Base-by-base conservation (phyloP, 306 rosid genomes). In the Cotoneaster glaucophyllus region DNA sequence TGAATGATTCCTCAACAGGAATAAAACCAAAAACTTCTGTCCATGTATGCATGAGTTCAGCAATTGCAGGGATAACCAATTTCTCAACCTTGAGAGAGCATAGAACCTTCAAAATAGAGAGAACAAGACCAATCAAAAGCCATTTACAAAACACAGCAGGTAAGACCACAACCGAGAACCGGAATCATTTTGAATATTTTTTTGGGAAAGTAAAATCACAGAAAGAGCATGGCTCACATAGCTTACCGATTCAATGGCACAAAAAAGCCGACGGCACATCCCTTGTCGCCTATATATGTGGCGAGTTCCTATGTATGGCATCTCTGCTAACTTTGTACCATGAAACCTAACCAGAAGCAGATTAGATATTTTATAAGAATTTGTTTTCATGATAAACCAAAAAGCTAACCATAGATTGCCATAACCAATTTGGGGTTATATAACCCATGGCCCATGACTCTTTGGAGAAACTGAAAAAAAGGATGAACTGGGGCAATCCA, bases 291-390 rank as follows among this genome's bases (percentile, higher is more conserved):
- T 93, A 67, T 96, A 90, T 76, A 93, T 85, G 64, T 93, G 96
- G 75, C 98, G 99, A 80, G 98, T 93, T 81, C 98, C 98, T 21
- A 96, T 96, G 79, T 89, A 96, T 64, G 99, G 99, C 99, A 96
- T 96, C 91, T 96, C 99, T 8, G 88, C 96, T 75, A 96, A 77
- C 86, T 78, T 85, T n/a, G 98, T 90, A 77, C 99, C 96, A 74
- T 89, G 99, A 87, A 96, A 93, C 96, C 99, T 96, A 81, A 76
- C 64, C 79, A 74, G 58, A 43, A 41, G 78, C 45, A 67, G 53
- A 85, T 32, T 69, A 58, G 59, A 85, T 44, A 43, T 21, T 19
- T 3, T 53, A 64, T 76, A 52, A 77, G 77, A 54, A 71, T 4
- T n/a, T 73, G 31, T 56, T 75, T 61, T 18, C 31, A 28, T 69